phyloP scores from a whole-genome alignment of 73 alveolate genomes.

The Tetrahymena malaccensis region DNA sequence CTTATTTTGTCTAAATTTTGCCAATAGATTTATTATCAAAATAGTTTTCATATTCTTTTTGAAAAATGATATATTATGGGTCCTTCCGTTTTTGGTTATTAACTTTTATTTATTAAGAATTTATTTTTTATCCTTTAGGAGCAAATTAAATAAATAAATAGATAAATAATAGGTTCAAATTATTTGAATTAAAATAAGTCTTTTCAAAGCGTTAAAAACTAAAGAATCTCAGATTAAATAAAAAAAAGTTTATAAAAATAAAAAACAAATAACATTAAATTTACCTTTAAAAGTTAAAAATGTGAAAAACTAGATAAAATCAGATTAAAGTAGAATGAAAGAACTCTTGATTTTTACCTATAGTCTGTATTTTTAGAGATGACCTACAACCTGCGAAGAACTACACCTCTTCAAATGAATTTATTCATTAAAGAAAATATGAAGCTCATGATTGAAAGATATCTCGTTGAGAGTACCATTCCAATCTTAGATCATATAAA shows the following conservation, averaged over 20 bases:
- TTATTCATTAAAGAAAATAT: neutral
- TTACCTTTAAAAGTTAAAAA: neutral
- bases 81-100: neutral
- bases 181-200: neutral
- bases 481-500: neutral
- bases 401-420: neutral
- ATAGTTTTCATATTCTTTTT: neutral
- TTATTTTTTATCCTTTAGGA: neutral
- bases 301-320: neutral
- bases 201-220: neutral
- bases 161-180: neutral
- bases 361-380: neutral
- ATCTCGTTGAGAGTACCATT: neutral
- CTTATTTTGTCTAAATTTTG: too few species aligned
- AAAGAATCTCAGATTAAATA: neutral
- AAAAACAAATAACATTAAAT: too few species aligned
- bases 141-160: neutral
- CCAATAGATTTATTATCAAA: neutral
- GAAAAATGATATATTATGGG: neutral
- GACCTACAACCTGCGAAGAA: neutral
- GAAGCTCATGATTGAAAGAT: neutral
- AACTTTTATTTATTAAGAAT: neutral
- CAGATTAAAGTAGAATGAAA: neutral
- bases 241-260: too few species aligned
- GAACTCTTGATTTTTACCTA: neutral